A percentile compares a stretch with the other conserved stretches of the same genome.
Evolutionary conservation across 768 basidiomycete species (phyloP).

Genomic region (Leucocoprinus sp.): DNA sequence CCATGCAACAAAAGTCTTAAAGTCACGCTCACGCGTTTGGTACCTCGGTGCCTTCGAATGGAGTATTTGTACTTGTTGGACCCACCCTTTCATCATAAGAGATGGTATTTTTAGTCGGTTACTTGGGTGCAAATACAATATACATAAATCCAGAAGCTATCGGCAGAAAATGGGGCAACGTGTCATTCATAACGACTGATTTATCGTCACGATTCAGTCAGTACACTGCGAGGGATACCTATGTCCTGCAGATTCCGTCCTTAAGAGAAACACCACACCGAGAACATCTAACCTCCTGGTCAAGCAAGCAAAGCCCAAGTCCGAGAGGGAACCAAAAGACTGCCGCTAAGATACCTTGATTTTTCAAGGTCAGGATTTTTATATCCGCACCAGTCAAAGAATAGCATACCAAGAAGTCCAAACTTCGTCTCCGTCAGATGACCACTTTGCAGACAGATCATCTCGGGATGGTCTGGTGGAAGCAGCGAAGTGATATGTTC

Average conservation of each 20-base stretch:
- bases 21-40: neutral
- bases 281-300: constrained; percentile 58
- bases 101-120: too few species aligned
- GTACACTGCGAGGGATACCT: neutral
- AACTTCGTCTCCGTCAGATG: constrained; percentile 58
- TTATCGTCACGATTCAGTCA: neutral
- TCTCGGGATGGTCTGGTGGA: constrained; percentile 75
- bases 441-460: constrained; percentile 78
- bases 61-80: neutral
- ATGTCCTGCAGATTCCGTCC: constrained; percentile 32
- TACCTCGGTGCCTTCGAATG: too few species aligned
- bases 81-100: neutral
- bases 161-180: too few species aligned
- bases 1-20: neutral
- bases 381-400: constrained; percentile 2
- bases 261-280: constrained; percentile 39
- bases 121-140: too few species aligned
- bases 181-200: too few species aligned
- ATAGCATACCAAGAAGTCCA: constrained; percentile 64
- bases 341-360: constrained; percentile 70
- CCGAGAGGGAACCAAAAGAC: constrained; percentile 85
- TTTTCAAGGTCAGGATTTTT: constrained; percentile 6
- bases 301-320: constrained; percentile 68
- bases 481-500: constrained; percentile 53
- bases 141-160: neutral